phyloP scores from a whole-genome alignment of 2,329 filamentous ascomycete genomes.

The Monilinia vaccinii-corymbosi region DNA sequence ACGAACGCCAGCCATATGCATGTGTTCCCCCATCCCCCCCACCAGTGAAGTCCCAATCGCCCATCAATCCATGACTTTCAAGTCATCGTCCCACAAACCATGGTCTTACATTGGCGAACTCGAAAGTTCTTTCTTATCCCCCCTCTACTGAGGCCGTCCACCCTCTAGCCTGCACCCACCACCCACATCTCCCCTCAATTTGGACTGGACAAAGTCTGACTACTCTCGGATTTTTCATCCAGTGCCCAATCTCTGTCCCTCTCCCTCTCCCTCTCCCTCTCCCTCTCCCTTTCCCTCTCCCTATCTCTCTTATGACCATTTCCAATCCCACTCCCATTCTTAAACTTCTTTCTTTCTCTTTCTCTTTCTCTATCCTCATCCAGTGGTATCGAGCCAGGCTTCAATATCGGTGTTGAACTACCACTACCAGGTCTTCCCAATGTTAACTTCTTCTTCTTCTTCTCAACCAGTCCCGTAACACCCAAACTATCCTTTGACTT shows the following conservation, averaged over 20 bases:
- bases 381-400: conserved; percentile 1
- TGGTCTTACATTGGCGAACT: conserved; percentile 2
- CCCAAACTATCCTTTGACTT: conserved; percentile 10
- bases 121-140: neutral
- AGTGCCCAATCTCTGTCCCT: neutral
- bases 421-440: conserved; percentile 11
- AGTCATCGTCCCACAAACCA: neutral
- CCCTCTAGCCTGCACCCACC: neutral
- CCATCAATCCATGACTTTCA: neutral
- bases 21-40: neutral
- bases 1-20: neutral
- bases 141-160: neutral
- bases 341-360: conserved; percentile 1
- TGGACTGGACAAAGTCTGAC: conserved; percentile 9
- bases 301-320: neutral
- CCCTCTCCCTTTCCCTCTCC: neutral
- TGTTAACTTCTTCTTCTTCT: conserved; percentile 15
- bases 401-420: conserved; percentile 6
- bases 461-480: neutral
- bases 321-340: conserved; percentile 1
- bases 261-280: neutral
- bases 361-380: conserved; percentile 8
- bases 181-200: conserved; percentile 3
- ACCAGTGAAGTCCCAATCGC: neutral
- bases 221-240: conserved; percentile 7